Evolutionary conservation across 108 stramenopile species (phyloP).

Genomic region (Fragilaria radians): DNA sequence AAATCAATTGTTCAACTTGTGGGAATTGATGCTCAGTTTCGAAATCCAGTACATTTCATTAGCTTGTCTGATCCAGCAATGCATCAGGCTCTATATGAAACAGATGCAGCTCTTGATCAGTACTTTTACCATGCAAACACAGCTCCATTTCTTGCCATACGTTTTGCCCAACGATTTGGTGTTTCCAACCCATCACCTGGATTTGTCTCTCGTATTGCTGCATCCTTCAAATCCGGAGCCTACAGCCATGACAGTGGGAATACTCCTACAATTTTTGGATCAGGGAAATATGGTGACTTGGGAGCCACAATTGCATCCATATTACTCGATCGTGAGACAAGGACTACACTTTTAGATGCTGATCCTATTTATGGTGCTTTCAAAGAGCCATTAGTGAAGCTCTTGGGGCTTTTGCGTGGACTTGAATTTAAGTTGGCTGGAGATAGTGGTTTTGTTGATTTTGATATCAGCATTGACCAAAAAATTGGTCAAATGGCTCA

Average conservation of each 20-base stretch:
- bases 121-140: no score
- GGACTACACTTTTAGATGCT: conserved; percentile 24
- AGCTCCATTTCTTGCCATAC: no score
- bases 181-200: conserved; percentile 64
- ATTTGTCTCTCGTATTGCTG: no score
- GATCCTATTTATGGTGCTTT: conserved; percentile 44
- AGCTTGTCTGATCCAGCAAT: conserved; percentile 34
- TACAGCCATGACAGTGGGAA: conserved; percentile 8
- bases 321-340: conserved; percentile 49
- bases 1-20: no score
- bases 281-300: conserved; percentile 49
- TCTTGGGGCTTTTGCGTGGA: conserved; percentile 22
- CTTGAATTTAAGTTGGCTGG: conserved; percentile 12
- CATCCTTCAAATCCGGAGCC: conserved; percentile 37
- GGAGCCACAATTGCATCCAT: conserved; percentile 48
- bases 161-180: conserved; percentile 35
- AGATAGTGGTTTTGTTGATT: neutral
- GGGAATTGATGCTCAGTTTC: no score
- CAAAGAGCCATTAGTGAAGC: conserved; percentile 25
- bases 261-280: conserved; percentile 22
- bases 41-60: no score
- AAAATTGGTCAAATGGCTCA: conserved; percentile 14
- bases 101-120: no score
- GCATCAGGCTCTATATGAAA: conserved; percentile 32
- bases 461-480: conserved; percentile 13